These are phyloP conservation scores for Chenopodium suecicum DNA, from an alignment of 148 eudicot genomes.

Conservation along the genomic window DNA sequence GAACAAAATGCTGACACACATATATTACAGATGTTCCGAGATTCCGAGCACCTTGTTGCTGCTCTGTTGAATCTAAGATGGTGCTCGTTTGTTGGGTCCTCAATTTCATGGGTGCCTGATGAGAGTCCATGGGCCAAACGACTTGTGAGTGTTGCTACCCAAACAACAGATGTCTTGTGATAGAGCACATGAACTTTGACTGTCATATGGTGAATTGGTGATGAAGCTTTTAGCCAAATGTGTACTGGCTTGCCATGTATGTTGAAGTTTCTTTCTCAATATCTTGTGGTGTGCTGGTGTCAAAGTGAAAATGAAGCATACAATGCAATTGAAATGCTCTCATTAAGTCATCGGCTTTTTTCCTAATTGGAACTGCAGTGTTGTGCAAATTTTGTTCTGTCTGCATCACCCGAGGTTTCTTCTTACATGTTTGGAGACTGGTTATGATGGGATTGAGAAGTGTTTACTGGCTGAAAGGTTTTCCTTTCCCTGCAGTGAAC, in stretches of 20 bases:
- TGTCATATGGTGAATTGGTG: background rate
- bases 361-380: background rate
- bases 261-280: background rate
- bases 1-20: constrained; percentile 52
- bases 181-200: background rate
- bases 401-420: background rate
- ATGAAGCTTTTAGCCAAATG: background rate
- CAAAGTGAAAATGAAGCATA: background rate
- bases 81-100: constrained; percentile 54
- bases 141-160: constrained; percentile 36
- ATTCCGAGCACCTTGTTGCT: constrained; percentile 33
- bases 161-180: constrained; percentile 15
- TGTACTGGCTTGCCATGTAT: background rate
- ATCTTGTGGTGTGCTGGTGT: background rate
- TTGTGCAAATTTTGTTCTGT: background rate
- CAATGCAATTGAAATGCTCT: background rate
- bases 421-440: background rate
- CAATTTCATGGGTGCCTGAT: constrained; percentile 67
- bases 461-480: background rate
- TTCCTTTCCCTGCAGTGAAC: background rate
- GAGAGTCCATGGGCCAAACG: constrained; percentile 69
- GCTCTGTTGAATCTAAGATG: constrained; percentile 72
- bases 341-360: background rate
- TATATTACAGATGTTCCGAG: constrained; percentile 43
- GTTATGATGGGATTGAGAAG: background rate